Evolutionary conservation across 2,329 filamentous ascomycete genomes (phyloP).

Genomic region (Scedosporium apiospermum): DNA sequence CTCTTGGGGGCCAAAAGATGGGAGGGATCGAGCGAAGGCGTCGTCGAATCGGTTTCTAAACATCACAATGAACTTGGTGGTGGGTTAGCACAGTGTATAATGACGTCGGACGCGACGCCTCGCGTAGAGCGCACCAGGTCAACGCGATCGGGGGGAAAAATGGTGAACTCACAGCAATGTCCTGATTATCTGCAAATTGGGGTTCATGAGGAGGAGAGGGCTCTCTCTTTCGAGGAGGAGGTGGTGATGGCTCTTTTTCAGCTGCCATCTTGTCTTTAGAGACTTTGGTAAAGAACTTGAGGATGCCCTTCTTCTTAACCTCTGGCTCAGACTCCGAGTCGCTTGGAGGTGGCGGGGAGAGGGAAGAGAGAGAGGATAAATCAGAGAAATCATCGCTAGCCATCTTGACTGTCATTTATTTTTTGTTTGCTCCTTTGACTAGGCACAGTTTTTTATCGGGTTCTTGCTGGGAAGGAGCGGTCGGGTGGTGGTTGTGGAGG

Average conservation of each 20-base stretch:
- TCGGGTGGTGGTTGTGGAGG: slow-evolving; percentile 11
- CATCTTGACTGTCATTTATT: slow-evolving; percentile 29
- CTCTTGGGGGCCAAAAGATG: slow-evolving; percentile 91
- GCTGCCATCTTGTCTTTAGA: slow-evolving; percentile 25
- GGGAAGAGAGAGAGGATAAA: slow-evolving; percentile 47
- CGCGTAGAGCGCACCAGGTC: slow-evolving; percentile 35
- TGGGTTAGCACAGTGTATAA: slow-evolving; percentile 21
- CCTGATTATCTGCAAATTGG: slow-evolving; percentile 79
- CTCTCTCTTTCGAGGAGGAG: slow-evolving; percentile 66
- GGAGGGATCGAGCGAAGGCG: slow-evolving; percentile 75
- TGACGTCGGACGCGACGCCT: slow-evolving; percentile 37
- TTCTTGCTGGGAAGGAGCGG: slow-evolving; percentile 1
- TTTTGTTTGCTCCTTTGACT: background rate
- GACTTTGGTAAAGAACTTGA: slow-evolving; percentile 49
- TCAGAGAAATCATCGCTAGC: slow-evolving; percentile 53
- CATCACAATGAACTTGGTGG: slow-evolving; percentile 84
- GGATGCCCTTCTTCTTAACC: slow-evolving; percentile 48
- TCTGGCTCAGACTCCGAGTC: slow-evolving; percentile 42
- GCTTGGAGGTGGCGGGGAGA: slow-evolving; percentile 31
- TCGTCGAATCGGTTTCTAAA: slow-evolving; percentile 91
- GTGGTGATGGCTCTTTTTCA: slow-evolving; percentile 46
- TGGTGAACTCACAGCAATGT: slow-evolving; percentile 70
- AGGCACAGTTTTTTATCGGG: background rate
- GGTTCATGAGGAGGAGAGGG: slow-evolving; percentile 87
- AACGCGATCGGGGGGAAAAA: slow-evolving; percentile 10